Conservation (phyloP, 2,329 filamentous ascomycete genomes). For the Anthostomella pinea region DNA sequence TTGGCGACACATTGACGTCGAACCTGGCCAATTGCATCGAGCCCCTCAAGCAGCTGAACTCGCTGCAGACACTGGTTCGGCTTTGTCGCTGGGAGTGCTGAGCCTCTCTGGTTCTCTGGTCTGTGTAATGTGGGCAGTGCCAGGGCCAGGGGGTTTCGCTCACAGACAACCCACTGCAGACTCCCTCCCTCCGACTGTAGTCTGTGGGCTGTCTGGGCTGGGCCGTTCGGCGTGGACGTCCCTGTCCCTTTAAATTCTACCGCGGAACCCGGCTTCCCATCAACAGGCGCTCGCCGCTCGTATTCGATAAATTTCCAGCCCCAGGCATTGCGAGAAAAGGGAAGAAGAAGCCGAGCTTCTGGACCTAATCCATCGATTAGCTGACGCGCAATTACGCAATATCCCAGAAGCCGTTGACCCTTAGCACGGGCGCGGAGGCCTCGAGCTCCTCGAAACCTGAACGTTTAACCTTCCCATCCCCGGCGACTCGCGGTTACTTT, state of each 20-base stretch:
- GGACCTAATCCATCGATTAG: neutral
- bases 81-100: too few relatives aligned
- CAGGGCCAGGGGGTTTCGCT: too few relatives aligned
- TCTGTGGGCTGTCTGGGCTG: too few relatives aligned
- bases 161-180: too few relatives aligned
- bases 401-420: too few relatives aligned
- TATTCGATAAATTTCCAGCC: conserved; percentile 25
- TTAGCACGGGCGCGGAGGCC: conserved; percentile 1
- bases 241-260: conserved; percentile 20
- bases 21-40: conserved; percentile 13
- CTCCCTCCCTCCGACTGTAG: too few relatives aligned
- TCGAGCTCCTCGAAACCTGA: neutral
- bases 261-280: conserved; percentile 19
- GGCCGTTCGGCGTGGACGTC: neutral
- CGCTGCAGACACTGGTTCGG: too few relatives aligned
- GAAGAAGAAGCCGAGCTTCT: neutral
- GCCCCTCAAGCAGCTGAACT: conserved; percentile 17
- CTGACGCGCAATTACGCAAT: neutral
- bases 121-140: too few relatives aligned
- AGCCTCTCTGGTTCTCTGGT: too few relatives aligned
- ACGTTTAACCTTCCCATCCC: neutral
- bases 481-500: neutral
- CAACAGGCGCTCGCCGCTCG: conserved; percentile 18
- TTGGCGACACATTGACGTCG: conserved; percentile 9
- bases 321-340: too few relatives aligned